Evolutionary conservation across 257 asterid genomes (phyloP).

Genomic region (Apocynum venetum): DNA sequence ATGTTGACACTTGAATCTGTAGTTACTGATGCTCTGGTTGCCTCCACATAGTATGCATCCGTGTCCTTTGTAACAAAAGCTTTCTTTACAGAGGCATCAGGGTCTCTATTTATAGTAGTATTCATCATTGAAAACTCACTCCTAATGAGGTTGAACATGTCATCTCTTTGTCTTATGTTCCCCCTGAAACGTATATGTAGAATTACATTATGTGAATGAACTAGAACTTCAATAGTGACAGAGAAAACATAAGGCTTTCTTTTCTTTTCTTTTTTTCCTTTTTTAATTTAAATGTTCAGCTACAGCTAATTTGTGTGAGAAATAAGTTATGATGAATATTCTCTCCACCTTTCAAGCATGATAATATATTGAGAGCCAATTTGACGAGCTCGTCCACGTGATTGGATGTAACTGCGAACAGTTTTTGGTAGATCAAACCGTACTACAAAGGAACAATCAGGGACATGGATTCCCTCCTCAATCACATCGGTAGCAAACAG

Average conservation of each 20-base stretch:
- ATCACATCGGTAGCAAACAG: slow-evolving; percentile 66
- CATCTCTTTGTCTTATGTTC: slow-evolving; percentile 57
- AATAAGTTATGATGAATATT: slow-evolving; percentile 1
- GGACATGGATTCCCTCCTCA: slow-evolving; percentile 62
- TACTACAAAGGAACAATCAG: slow-evolving; percentile 56
- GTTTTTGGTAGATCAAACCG: slow-evolving; percentile 77
- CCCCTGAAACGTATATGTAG: slow-evolving; percentile 51
- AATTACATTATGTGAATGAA: neutral
- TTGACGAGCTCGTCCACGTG: slow-evolving; percentile 53
- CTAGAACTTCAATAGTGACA: neutral
- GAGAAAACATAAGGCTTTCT: neutral
- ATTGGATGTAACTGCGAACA: slow-evolving; percentile 53
- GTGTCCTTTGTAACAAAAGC: slow-evolving; percentile 32
- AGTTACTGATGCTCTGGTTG: slow-evolving; percentile 70
- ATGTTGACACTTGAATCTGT: slow-evolving; percentile 65
- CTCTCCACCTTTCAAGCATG: slow-evolving; percentile 40
- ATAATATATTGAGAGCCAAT: slow-evolving; percentile 49
- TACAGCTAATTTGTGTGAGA: slow-evolving; percentile 2
- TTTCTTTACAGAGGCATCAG: slow-evolving; percentile 27
- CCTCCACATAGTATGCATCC: slow-evolving; percentile 46
- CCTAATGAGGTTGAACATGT: slow-evolving; percentile 41
- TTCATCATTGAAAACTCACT: slow-evolving; percentile 48
- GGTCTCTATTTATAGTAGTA: slow-evolving; percentile 38
- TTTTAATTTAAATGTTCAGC: neutral
- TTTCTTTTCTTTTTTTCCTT: neutral